Base-by-base conservation (phyloP, 768 basidiomycete species). In the Rhodotorula toruloides region DNA sequence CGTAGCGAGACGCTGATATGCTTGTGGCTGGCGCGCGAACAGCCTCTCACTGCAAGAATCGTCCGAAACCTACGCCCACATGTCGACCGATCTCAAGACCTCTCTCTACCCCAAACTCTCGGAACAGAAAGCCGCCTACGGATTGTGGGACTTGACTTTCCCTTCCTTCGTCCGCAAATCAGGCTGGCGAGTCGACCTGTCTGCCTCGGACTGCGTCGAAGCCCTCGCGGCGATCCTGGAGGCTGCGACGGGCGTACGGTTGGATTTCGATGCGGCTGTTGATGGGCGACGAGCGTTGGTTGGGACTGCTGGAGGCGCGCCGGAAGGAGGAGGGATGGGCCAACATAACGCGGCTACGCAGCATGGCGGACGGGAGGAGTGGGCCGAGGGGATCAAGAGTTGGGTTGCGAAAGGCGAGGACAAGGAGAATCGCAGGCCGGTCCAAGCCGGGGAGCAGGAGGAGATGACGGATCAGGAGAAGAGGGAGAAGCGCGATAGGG, bases 31-130 rank as follows among this genome's bases (percentile, higher is more conserved):
- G 27, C 4, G 22, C 14, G n/a, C n/a, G n/a, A n/a, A 27, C 70
- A 97, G 94, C 4, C 94, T 97, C 77, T 97, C 94, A 4, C 84
- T 97, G 72, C 83, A 84, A 4, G 93, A 99, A 77, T 93, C 91
- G 22, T 92, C 96, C 72, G 93, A 99, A 74, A 83, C 88, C 4
- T 94, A 91, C 75, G 79, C 87, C 0, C 92, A 97, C 76, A 99
- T 99, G 96, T 91, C 96, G 76, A 88, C 90, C 80, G 89, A 91
- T 74, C 83, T 98, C 67, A 98, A 96, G 78, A 83, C 84, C 53
- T 81, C 83, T 22, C 81, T 99, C 19, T 83, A 87, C 40, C 81
- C 84, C 56, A 91, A 93, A 76, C 84, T 99, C 8, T 87, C 90
- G 58, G 84, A 86, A 49, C 87, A 96, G 58, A 91, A 91, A 3